A percentile compares a stretch with the other conserved stretches of the same genome.
These are phyloP conservation scores for Chaetomium cochliodes DNA, from an alignment of 495 filamentous ascomycete genomes.

Conservation along the genomic window DNA sequence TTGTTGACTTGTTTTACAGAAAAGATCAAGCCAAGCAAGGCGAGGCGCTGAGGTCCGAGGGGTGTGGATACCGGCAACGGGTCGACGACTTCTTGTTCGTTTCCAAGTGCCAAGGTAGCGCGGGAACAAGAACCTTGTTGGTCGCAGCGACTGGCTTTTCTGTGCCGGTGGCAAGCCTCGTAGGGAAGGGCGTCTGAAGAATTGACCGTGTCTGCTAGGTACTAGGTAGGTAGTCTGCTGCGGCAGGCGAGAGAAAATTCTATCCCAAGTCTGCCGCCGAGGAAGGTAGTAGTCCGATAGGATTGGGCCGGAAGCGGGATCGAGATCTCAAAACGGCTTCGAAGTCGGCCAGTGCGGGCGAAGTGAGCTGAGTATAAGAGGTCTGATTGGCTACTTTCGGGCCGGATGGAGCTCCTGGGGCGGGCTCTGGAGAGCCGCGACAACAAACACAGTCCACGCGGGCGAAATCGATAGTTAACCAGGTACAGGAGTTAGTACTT, in stretches of 20 bases:
- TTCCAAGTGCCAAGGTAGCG: conserved; percentile 10
- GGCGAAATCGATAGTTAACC: background rate
- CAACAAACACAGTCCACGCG: background rate
- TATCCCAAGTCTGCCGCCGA: background rate
- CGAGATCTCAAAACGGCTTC: conserved; percentile 18
- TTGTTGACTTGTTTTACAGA: too few species aligned
- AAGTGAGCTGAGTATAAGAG: background rate
- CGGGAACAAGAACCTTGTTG: conserved; percentile 8
- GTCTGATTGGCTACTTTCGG: conserved; percentile 14
- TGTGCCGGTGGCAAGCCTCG: background rate
- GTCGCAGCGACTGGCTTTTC: background rate
- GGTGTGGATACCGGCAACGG: conserved; percentile 1
- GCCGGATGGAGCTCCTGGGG: conserved; percentile 11
- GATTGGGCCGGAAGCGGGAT: conserved; percentile 22
- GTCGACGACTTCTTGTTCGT: background rate
- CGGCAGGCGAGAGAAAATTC: background rate
- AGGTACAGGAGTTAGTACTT: background rate
- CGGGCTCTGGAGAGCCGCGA: background rate
- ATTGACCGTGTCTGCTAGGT: background rate
- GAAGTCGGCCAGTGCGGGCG: conserved; percentile 6
- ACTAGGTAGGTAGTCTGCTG: too few species aligned
- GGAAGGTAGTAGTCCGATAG: background rate
- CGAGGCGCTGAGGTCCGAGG: background rate
- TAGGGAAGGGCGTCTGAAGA: background rate
- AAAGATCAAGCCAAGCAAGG: background rate